Conservation (phyloP, 352 stramenopile genomes). For the Hyaloperonospora arabidopsidis region DNA sequence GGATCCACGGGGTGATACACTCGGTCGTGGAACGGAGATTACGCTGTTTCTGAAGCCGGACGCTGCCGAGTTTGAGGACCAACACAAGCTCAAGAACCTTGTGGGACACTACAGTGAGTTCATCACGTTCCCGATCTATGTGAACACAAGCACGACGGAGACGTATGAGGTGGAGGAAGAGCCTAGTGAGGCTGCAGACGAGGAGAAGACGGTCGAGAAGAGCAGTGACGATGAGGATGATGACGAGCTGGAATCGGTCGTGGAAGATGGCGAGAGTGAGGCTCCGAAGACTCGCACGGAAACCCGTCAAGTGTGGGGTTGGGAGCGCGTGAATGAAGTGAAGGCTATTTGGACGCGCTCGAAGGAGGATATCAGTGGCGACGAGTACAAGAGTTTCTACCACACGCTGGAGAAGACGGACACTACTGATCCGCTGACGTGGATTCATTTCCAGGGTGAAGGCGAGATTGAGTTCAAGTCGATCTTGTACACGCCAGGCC, state of each 20-base stretch:
- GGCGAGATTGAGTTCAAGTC: slow-evolving; percentile 99
- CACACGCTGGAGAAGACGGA: slow-evolving; percentile 90
- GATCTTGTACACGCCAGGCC: slow-evolving; percentile 95
- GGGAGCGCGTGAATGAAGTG: slow-evolving; percentile 95
- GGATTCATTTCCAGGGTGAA: slow-evolving; percentile 99
- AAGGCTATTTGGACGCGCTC: slow-evolving; percentile 96
- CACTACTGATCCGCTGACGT: slow-evolving; percentile 85
- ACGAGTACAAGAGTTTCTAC: slow-evolving; percentile 99
- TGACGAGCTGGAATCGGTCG: slow-evolving; percentile 70
- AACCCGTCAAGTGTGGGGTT: slow-evolving; percentile 91
- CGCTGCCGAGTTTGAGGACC: slow-evolving; percentile 91
- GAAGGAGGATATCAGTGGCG: slow-evolving; percentile 94
- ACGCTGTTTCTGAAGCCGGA: slow-evolving; percentile 99
- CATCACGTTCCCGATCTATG: slow-evolving; percentile 98
- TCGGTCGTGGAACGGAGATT: slow-evolving; percentile 97
- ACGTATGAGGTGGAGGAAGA: slow-evolving; percentile 89
- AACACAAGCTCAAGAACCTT: slow-evolving; percentile 91
- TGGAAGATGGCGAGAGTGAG: slow-evolving; percentile 52
- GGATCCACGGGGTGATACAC: slow-evolving; percentile 93
- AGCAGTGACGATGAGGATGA: slow-evolving; percentile 17
- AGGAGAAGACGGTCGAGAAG: slow-evolving; percentile 47
- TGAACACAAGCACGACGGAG: slow-evolving; percentile 91
- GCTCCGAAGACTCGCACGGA: slow-evolving; percentile 85
- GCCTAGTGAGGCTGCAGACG: slow-evolving; percentile 35
- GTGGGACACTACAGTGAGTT: slow-evolving; percentile 99